A percentile compares a stretch with the other conserved stretches of the same genome.
These are phyloP conservation scores for Zymoseptoria brevis DNA, from an alignment of 2,329 filamentous ascomycete species.

Conservation along the genomic window DNA sequence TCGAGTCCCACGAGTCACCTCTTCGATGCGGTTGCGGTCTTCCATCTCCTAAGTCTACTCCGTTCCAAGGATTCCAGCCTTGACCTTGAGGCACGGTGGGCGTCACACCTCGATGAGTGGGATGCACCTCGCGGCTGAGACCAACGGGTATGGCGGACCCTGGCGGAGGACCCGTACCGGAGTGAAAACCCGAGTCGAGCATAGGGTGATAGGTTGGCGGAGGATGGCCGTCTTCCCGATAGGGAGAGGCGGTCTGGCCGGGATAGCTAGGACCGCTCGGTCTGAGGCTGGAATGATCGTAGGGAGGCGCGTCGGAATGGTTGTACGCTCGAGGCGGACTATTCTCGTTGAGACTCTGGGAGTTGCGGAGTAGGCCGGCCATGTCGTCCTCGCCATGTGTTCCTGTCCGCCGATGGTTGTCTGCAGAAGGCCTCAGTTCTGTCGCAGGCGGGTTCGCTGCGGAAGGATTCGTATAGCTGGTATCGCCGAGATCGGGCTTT, in stretches of 20 bases:
- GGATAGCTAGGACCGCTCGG: not conserved
- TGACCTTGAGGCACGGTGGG: conserved; percentile 1
- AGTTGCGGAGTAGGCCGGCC: conserved; percentile 20
- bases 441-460: conserved; percentile 18
- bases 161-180: conserved; percentile 15
- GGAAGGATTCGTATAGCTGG: conserved; percentile 16
- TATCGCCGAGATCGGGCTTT: conserved; percentile 12
- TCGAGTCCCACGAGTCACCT: not conserved
- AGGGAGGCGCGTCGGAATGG: conserved; percentile 1
- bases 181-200: conserved; percentile 15
- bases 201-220: not conserved
- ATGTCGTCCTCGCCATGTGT: conserved; percentile 22
- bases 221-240: not conserved
- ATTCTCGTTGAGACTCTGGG: conserved; percentile 8
- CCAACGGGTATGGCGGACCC: conserved; percentile 6
- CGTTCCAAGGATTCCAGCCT: conserved; percentile 13
- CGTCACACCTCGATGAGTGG: conserved; percentile 8
- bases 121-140: conserved; percentile 11
- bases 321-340: conserved; percentile 13
- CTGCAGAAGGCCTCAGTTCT: conserved; percentile 11
- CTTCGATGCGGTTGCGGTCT: not conserved
- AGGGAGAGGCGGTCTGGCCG: not conserved
- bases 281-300: not conserved
- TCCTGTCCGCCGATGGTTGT: conserved; percentile 3
- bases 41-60: not conserved